Evolutionary conservation across 2,329 filamentous ascomycete genomes (phyloP).

Genomic region (Aureobasidium sp.): DNA sequence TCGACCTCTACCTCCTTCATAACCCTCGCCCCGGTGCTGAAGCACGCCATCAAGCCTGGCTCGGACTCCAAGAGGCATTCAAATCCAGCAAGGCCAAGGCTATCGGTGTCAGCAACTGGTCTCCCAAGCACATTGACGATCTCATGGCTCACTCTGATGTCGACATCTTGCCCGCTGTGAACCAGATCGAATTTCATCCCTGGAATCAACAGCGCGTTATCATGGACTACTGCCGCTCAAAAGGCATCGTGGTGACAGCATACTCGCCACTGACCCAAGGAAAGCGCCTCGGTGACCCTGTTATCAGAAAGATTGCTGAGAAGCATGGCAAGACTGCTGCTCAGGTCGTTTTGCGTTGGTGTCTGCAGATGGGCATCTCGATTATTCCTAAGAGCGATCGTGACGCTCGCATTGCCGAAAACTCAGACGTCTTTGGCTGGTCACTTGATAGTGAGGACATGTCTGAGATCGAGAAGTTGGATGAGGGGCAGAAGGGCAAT

Average conservation of each 20-base stretch:
- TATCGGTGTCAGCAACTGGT: conserved; percentile 66
- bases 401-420: conserved; percentile 28
- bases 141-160: conserved; percentile 53
- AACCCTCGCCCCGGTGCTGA: conserved; percentile 47
- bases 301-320: conserved; percentile 54
- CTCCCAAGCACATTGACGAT: conserved; percentile 57
- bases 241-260: conserved; percentile 51
- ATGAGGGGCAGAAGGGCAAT: conserved; percentile 22
- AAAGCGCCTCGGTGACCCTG: conserved; percentile 59
- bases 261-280: conserved; percentile 59
- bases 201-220: conserved; percentile 57
- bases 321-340: conserved; percentile 65
- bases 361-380: conserved; percentile 65
- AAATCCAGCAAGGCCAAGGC: conserved; percentile 50
- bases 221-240: conserved; percentile 46
- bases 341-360: conserved; percentile 71
- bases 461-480: conserved; percentile 28
- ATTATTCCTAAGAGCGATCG: conserved; percentile 35
- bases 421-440: conserved; percentile 32
- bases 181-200: conserved; percentile 64
- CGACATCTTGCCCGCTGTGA: conserved; percentile 55
- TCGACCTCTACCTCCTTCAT: conserved; percentile 63
- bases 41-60: conserved; percentile 54
- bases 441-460: conserved; percentile 31
- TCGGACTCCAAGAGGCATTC: conserved; percentile 52